Evolutionary conservation across 1,284 basidiomycete genomes (phyloP).

Genomic region (Ceratobasidium sp.): DNA sequence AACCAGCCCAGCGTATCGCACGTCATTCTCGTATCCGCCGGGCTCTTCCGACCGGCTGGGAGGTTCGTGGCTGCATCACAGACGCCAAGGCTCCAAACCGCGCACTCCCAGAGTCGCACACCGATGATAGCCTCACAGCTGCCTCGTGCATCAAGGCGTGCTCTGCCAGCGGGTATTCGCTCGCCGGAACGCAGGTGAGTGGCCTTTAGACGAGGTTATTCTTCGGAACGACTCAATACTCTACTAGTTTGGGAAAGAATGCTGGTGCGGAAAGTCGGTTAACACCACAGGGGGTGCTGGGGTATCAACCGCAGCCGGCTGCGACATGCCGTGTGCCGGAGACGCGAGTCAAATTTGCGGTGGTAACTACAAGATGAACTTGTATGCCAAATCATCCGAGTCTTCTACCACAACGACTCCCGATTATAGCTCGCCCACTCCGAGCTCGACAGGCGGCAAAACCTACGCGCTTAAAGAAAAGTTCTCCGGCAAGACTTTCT

Average conservation of each 20-base stretch:
- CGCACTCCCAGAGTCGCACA: constrained; percentile 18
- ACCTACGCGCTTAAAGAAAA: constrained; percentile 56
- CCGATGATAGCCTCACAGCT: constrained; percentile 9
- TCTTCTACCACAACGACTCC: constrained; percentile 10
- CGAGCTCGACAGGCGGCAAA: constrained; percentile 29
- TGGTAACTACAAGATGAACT: constrained; percentile 34
- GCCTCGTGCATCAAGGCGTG: constrained; percentile 38
- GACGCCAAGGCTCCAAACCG: constrained; percentile 35
- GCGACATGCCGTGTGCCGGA: constrained; percentile 36
- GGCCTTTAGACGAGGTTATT: not conserved
- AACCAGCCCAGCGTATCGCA: constrained; percentile 20
- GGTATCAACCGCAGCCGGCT: constrained; percentile 2
- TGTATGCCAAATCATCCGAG: constrained; percentile 19
- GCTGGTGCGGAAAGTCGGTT: constrained; percentile 34
- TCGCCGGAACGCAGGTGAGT: constrained; percentile 33
- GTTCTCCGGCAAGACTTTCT: constrained; percentile 60
- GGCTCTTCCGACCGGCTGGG: constrained; percentile 35
- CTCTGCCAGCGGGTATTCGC: constrained; percentile 28
- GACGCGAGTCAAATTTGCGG: constrained; percentile 31
- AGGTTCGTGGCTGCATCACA: constrained; percentile 28
- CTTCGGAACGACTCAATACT: not conserved
- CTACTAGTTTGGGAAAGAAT: constrained; percentile 36
- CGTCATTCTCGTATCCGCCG: constrained; percentile 31
- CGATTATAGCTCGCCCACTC: not conserved
- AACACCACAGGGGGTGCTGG: constrained; percentile 7